These are phyloP conservation scores for Crepidotus variabilis DNA, from an alignment of 768 basidiomycete genomes.

Conservation along the genomic window DNA sequence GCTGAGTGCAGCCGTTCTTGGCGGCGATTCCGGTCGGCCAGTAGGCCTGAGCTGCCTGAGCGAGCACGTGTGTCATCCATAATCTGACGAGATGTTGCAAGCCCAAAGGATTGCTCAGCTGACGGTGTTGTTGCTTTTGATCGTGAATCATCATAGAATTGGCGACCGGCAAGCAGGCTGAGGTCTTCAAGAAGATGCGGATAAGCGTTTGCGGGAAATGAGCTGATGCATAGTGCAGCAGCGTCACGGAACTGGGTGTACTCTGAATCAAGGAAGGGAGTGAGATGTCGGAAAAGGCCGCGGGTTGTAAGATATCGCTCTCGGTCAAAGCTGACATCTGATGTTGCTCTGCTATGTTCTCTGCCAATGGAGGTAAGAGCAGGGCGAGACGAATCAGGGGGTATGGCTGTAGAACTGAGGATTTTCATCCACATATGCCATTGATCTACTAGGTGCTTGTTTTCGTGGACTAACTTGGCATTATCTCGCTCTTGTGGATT, in stretches of 20 bases:
- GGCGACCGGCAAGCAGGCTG: slow-evolving; percentile 71
- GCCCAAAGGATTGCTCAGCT: slow-evolving; percentile 33
- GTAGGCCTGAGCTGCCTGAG: slow-evolving; percentile 33
- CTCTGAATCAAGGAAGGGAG: slow-evolving; percentile 86
- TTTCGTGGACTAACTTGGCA: slow-evolving; percentile 49
- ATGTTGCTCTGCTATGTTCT: slow-evolving; percentile 67
- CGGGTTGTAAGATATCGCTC: slow-evolving; percentile 81
- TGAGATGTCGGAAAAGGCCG: slow-evolving; percentile 79
- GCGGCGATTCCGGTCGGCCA: slow-evolving; percentile 56
- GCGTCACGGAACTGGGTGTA: slow-evolving; percentile 80
- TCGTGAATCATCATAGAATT: slow-evolving; percentile 76
- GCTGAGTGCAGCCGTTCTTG: slow-evolving; percentile 82
- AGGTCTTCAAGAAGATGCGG: slow-evolving; percentile 82
- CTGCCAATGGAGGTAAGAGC: slow-evolving; percentile 51
- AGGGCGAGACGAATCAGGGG: slow-evolving; percentile 57
- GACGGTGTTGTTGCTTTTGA: slow-evolving; percentile 35
- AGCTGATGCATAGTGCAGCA: slow-evolving; percentile 85
- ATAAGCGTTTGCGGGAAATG: slow-evolving; percentile 75
- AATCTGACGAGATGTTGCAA: slow-evolving; percentile 50
- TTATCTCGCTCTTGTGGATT: slow-evolving; percentile 48
- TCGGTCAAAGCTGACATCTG: slow-evolving; percentile 72
- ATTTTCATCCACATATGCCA: slow-evolving; percentile 85
- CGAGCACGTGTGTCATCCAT: slow-evolving; percentile 61
- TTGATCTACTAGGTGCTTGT: slow-evolving; percentile 60
- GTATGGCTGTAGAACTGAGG: slow-evolving; percentile 76